Percentiles rank a stretch among this genome's conserved stretches.
phyloP scores from a whole-genome alignment of 305 asterid genomes.

The Fraxinus paxiana region DNA sequence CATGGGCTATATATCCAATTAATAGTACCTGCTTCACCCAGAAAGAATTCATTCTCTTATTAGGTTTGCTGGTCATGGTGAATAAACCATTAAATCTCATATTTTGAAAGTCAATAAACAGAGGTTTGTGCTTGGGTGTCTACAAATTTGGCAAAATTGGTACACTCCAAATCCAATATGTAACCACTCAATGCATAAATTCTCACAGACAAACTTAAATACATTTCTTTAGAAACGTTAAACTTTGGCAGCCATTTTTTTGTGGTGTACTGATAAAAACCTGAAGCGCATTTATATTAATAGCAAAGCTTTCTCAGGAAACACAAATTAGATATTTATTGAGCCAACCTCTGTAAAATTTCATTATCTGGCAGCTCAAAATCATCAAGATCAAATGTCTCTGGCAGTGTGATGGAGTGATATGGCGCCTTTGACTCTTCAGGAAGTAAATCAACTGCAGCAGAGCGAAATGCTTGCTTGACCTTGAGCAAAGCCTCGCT shows the following conservation, averaged over 20 bases:
- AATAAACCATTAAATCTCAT: background rate
- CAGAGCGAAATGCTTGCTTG: constrained; percentile 91
- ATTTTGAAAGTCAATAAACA: constrained; percentile 9
- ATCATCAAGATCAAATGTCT: constrained; percentile 97
- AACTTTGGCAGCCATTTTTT: background rate
- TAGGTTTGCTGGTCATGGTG: background rate
- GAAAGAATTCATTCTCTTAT: constrained; percentile 10
- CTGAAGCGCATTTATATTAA: constrained; percentile 7
- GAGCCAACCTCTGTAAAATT: constrained; percentile 71
- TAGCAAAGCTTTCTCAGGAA: constrained; percentile 15
- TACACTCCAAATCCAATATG: background rate
- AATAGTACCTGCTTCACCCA: background rate
- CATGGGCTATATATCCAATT: background rate
- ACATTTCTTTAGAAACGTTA: background rate
- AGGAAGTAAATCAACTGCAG: constrained; percentile 96
- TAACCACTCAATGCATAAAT: background rate
- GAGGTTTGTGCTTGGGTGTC: background rate
- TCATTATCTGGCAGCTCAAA: constrained; percentile 96
- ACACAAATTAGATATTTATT: background rate
- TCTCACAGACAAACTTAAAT: background rate
- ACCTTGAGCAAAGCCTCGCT: constrained; percentile 90
- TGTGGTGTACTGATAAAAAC: background rate
- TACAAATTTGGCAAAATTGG: constrained; percentile 15
- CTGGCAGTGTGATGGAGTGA: constrained; percentile 95
- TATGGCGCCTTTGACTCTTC: constrained; percentile 97